A percentile compares a stretch with the other conserved stretches of the same genome.
Evolutionary conservation across 2,329 filamentous ascomycete species (phyloP).

Genomic region (Pseudogymnoascus pannorum): DNA sequence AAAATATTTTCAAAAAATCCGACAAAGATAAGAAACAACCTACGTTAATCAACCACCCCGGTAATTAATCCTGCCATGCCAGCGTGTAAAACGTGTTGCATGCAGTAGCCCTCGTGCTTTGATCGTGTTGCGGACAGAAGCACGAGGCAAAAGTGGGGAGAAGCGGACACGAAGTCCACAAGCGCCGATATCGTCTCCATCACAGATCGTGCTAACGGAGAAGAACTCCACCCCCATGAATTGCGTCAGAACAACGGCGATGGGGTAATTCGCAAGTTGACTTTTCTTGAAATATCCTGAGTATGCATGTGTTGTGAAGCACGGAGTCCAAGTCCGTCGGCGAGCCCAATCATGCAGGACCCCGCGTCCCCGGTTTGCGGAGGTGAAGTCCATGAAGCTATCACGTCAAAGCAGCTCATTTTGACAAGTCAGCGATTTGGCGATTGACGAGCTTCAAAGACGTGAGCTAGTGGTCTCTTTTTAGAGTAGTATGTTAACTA

Average conservation of each 20-base stretch:
- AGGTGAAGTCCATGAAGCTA: not conserved
- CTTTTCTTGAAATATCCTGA: not conserved
- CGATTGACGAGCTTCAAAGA: not conserved
- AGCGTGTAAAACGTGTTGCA: not conserved
- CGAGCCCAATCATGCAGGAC: not conserved
- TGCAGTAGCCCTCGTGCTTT: not conserved
- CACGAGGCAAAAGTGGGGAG: not conserved
- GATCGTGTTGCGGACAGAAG: not conserved
- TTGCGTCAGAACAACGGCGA: not conserved
- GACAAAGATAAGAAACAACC: not conserved
- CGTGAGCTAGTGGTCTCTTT: not conserved
- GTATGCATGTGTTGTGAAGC: not conserved
- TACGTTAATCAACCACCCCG: not conserved
- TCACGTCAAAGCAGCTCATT: constrained; percentile 8
- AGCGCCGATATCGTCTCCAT: constrained; percentile 1
- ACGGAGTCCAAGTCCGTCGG: constrained; percentile 6
- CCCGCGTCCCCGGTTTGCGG: not conserved
- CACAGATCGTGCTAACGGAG: constrained; percentile 4
- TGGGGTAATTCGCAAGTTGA: not conserved
- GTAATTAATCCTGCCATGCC: not conserved
- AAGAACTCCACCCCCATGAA: not conserved
- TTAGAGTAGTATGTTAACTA: not conserved
- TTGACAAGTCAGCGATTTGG: not conserved
- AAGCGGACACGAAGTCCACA: constrained; percentile 1
- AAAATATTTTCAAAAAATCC: not conserved